Base-by-base conservation (phyloP, 139 green algal genomes). In the Chlamydomonas schloesseri region DNA sequence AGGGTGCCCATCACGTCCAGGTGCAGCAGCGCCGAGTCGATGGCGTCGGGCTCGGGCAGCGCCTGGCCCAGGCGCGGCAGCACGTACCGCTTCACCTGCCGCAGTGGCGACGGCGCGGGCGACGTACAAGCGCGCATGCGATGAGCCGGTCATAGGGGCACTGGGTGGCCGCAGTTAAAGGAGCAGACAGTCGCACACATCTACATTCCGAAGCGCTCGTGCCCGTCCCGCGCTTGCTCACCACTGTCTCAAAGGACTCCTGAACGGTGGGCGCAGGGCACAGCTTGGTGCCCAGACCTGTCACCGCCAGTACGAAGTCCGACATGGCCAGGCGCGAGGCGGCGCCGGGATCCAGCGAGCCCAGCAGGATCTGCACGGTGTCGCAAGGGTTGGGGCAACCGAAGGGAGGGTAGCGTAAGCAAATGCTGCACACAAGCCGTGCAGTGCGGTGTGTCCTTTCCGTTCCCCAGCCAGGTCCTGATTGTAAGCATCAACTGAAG, bases 21-120 rank as follows among this genome's bases (percentile, higher is more conserved):
- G 79, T 85, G 79, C 47, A 85, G 67, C 65, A 85, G 79, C 67
- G 79, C 79, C 31, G 23, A 24, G 67, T 85, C 79, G 46, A 85
- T 76, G 46, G 79, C 67, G 8, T 85, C 79, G 20, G 79, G 79
- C 29, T 85, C 79, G 18, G 79, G 65, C 68, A 85, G 79, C 65
- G 65, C 17, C 78, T 75, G 78, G 29, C 65, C 28, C 37, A 74
- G 42, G 3, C 64, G 78, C 31, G 78, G 78, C 64, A 84, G 64
- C 29, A 84, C 24, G 62, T 68, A 84, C 14, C 64, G 64, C 15
- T 42, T 24, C 46, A 84, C 78, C 78, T 84, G 78, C 50, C 5
- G 67, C 68, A 47, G 33, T 33, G 62, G 20, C 5, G 3, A 24
- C 34, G 62, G 42, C 5, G 42, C 42, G 42, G n/a, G n/a, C n/a